Conservation (phyloP, 1,284 basidiomycete genomes). For the Xanthoconium separans region DNA sequence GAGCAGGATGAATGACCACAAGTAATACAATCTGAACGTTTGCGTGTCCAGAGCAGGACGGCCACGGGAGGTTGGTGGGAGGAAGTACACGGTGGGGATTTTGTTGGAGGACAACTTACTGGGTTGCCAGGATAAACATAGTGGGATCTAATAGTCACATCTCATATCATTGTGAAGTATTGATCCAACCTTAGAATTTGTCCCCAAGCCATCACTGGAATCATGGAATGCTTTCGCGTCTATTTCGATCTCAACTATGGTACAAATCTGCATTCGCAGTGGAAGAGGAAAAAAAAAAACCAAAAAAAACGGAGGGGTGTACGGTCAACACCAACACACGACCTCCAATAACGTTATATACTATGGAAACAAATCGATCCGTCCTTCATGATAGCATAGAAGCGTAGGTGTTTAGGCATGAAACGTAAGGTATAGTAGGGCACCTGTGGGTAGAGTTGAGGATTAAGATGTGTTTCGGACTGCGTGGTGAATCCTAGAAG, state of each 20-base stretch:
- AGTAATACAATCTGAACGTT: constrained; percentile 14
- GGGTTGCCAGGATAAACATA: too few species aligned
- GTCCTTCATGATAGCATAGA: constrained; percentile 20
- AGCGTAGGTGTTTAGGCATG: constrained; percentile 24
- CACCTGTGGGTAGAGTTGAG: constrained; percentile 12
- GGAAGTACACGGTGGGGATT: neutral
- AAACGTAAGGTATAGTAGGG: constrained; percentile 28
- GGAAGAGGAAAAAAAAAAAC: constrained; percentile 1
- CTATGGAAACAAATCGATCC: constrained; percentile 21
- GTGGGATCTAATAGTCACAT: too few species aligned
- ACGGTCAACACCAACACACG: constrained; percentile 1
- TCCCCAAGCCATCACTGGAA: neutral
- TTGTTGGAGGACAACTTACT: too few species aligned
- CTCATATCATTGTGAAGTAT: too few species aligned
- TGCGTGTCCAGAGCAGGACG: neutral
- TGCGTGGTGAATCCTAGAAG: constrained; percentile 1
- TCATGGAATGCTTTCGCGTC: neutral
- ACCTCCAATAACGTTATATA: constrained; percentile 27
- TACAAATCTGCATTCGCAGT: constrained; percentile 5
- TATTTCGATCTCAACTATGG: constrained; percentile 9
- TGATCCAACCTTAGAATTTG: too few species aligned
- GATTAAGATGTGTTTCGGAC: constrained; percentile 8
- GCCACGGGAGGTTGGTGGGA: neutral
- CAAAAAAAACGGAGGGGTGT: constrained; percentile 6
- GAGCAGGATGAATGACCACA: neutral